Conservation (phyloP, 495 filamentous ascomycete genomes). For the Neurospora sp. region DNA sequence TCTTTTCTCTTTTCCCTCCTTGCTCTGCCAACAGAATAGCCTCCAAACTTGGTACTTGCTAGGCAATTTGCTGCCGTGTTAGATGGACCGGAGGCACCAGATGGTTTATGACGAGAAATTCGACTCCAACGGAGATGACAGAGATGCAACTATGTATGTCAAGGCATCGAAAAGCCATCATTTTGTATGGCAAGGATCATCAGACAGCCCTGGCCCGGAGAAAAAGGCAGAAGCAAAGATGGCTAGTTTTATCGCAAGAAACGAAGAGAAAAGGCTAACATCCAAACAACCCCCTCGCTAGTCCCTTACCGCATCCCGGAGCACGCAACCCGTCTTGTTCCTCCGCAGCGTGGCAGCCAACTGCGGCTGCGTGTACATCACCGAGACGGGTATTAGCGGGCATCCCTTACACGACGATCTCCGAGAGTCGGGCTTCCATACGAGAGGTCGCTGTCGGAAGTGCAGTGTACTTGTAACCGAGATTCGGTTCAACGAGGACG, state of each 20-base stretch:
- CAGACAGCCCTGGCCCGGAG: not conserved
- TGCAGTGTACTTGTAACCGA: not conserved
- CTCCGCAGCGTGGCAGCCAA: not conserved
- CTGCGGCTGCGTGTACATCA: not conserved
- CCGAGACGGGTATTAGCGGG: not conserved
- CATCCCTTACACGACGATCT: not conserved
- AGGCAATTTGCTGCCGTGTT: not conserved
- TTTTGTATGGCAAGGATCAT: not conserved
- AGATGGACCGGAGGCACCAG: not conserved
- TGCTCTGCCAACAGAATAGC: not conserved
- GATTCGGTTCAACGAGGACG: not conserved
- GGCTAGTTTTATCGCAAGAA: not conserved
- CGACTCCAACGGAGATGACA: not conserved
- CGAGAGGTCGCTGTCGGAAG: not conserved
- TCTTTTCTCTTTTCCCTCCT: not conserved
- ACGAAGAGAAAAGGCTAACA: not conserved
- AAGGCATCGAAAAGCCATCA: not conserved
- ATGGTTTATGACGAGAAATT: not conserved
- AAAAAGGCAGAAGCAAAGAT: not conserved
- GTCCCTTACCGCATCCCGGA: not conserved
- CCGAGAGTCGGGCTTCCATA: not conserved
- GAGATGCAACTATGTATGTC: not conserved
- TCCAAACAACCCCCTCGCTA: not conserved
- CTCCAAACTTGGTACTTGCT: not conserved
- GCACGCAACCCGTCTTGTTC: not conserved